phyloP scores from a whole-genome alignment of 1,284 basidiomycete genomes.

The Gymnopus androsaceus region DNA sequence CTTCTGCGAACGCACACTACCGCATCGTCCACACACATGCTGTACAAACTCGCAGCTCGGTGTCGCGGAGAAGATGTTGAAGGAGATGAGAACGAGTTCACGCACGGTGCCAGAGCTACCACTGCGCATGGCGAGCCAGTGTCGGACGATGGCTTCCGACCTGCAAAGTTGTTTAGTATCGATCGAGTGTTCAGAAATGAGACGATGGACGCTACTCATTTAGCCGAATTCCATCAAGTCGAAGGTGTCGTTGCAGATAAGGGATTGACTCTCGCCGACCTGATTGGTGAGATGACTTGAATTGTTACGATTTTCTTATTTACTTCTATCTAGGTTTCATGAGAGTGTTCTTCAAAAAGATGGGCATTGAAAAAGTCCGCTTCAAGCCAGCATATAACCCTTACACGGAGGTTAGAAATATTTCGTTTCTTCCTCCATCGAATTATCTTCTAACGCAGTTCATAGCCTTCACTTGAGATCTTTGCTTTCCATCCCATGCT shows the following conservation, averaged over 20 bases:
- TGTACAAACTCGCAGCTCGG: constrained; percentile 86
- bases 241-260: constrained; percentile 98
- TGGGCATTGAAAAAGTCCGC: constrained; percentile 90
- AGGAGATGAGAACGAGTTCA: constrained; percentile 40
- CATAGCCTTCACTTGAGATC: constrained; percentile 95
- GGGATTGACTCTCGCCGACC: constrained; percentile 91
- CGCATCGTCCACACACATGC: constrained; percentile 92
- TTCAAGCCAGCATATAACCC: constrained; percentile 99
- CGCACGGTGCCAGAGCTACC: constrained; percentile 42
- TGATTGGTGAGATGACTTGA: constrained; percentile 79
- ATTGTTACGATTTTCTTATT: constrained; percentile 1
- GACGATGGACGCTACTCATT: constrained; percentile 98
- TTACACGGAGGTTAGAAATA: constrained; percentile 79
- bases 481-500: constrained; percentile 97
- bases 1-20: constrained; percentile 98
- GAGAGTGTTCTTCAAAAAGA: constrained; percentile 97
- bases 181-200: constrained; percentile 99
- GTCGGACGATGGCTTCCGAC: constrained; percentile 80
- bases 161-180: constrained; percentile 97
- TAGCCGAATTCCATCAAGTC: constrained; percentile 99
- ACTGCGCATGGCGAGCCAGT: constrained; percentile 34
- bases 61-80: constrained; percentile 66
- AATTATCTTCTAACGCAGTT: background rate
- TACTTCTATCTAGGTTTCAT: constrained; percentile 75
- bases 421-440: background rate